phyloP scores from a whole-genome alignment of 2,329 filamentous ascomycete genomes.

The Neofusicoccum cordaticola region DNA sequence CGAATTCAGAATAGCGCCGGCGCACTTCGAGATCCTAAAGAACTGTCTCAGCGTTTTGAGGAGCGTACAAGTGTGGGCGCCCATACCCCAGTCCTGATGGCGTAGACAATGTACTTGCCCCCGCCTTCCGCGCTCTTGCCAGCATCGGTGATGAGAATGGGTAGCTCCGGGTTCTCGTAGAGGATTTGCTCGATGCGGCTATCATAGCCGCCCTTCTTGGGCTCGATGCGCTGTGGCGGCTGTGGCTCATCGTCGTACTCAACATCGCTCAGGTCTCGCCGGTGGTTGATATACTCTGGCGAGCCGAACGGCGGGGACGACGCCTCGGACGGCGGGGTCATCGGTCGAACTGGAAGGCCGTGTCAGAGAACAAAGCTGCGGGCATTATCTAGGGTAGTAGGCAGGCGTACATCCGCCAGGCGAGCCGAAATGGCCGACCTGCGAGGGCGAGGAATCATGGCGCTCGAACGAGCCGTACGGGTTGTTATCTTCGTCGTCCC shows the following conservation, averaged over 20 bases:
- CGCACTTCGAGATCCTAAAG: slow-evolving; percentile 87
- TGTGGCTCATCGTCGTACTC: slow-evolving; percentile 54
- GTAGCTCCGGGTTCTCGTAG: slow-evolving; percentile 86
- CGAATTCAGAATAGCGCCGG: slow-evolving; percentile 93
- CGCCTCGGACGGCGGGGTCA: slow-evolving; percentile 67
- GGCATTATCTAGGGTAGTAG: not conserved
- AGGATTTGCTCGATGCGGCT: slow-evolving; percentile 97
- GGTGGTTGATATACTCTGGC: slow-evolving; percentile 55
- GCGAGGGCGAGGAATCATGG: slow-evolving; percentile 73
- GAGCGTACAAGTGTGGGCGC: not conserved
- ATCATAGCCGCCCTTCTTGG: slow-evolving; percentile 83
- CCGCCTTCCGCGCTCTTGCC: slow-evolving; percentile 93
- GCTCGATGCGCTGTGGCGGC: slow-evolving; percentile 49
- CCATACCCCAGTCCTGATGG: slow-evolving; percentile 85
- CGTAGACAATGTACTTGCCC: slow-evolving; percentile 94
- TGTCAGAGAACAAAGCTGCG: not conserved
- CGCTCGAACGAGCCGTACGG: slow-evolving; percentile 93
- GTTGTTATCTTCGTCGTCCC: slow-evolving; percentile 99
- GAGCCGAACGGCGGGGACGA: slow-evolving; percentile 63
- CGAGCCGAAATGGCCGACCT: slow-evolving; percentile 44
- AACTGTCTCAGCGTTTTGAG: slow-evolving; percentile 16
- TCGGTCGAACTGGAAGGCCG: slow-evolving; percentile 32
- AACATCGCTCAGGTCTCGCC: slow-evolving; percentile 57
- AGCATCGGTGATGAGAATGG: slow-evolving; percentile 89
- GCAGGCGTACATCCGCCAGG: slow-evolving; percentile 36